Conservation (phyloP, 176 grass and related monocot species). For the Carex littledalei region DNA sequence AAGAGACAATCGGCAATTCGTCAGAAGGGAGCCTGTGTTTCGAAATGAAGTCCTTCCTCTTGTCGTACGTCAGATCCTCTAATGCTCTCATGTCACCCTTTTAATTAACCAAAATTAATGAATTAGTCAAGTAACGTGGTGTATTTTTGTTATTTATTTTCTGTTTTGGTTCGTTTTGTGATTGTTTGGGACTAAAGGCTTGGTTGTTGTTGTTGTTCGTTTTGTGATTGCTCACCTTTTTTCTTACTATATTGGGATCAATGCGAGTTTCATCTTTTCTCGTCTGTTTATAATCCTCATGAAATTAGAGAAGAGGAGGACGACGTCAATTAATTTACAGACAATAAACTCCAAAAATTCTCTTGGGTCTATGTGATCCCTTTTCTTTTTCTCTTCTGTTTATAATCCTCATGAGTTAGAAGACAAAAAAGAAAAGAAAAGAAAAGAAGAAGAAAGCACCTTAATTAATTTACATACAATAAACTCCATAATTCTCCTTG, state of each 20-base stretch:
- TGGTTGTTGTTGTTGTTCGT: not conserved
- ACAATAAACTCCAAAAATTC: constrained; percentile 60
- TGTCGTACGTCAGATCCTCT: constrained; percentile 85
- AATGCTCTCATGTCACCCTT: constrained; percentile 94
- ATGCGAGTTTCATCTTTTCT: not conserved
- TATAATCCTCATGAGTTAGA: not conserved
- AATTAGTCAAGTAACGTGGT: not conserved
- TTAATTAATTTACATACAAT: constrained; percentile 83
- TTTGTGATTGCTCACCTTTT: not conserved
- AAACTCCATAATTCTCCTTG: constrained; percentile 71
- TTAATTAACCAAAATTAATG: not conserved
- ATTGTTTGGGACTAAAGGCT: not conserved
- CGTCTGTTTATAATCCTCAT: not conserved
- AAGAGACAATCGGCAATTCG: constrained; percentile 68
- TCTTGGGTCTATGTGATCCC: not conserved
- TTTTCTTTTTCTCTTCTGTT: not conserved
- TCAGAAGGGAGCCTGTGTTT: constrained; percentile 58
- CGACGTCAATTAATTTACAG: constrained; percentile 69
- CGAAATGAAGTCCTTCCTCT: constrained; percentile 74
- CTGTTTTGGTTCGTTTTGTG: not conserved
- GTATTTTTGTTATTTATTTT: not conserved
- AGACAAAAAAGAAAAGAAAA: not conserved
- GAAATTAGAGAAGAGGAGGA: not conserved
- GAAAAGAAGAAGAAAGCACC: constrained; percentile 22
- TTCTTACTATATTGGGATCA: not conserved